Evolutionary conservation across 2,329 filamentous ascomycete genomes (phyloP).

Genomic region (Colletotrichum musicola): DNA sequence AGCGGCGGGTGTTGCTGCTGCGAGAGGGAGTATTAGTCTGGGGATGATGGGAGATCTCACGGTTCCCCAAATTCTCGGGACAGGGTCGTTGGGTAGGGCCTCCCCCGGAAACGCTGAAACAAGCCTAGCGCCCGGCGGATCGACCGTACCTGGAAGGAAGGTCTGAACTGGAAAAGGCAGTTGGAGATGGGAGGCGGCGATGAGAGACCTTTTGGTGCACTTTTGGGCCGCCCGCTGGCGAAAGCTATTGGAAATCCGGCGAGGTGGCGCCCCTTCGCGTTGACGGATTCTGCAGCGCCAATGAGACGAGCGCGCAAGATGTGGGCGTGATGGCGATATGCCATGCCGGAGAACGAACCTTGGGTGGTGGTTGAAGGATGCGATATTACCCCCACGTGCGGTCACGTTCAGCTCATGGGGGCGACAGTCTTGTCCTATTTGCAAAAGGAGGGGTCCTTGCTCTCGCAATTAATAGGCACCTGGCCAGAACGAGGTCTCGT

Average conservation of each 20-base stretch:
- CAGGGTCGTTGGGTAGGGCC: constrained; percentile 21
- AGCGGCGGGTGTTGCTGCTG: neutral
- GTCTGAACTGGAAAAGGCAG: constrained; percentile 27
- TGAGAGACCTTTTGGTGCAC: neutral
- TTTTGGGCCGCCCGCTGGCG: constrained; percentile 2
- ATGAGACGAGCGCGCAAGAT: neutral
- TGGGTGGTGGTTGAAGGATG: constrained; percentile 13
- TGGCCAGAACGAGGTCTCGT: constrained; percentile 18
- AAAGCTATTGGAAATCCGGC: neutral
- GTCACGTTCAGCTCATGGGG: constrained; percentile 11
- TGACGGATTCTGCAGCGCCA: constrained; percentile 10
- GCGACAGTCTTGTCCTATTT: neutral
- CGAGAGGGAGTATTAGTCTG: neutral
- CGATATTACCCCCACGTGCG: constrained; percentile 32
- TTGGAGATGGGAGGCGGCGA: constrained; percentile 1
- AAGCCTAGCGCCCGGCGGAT: constrained; percentile 32
- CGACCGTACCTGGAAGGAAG: constrained; percentile 23
- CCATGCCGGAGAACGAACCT: neutral
- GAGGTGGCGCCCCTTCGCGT: constrained; percentile 22
- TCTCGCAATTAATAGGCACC: neutral
- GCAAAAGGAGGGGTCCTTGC: constrained; percentile 22
- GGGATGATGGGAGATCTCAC: constrained; percentile 30
- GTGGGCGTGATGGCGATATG: constrained; percentile 23
- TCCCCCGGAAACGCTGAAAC: constrained; percentile 32
- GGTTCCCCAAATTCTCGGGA: constrained; percentile 31